Percentiles rank a stretch among this genome's conserved stretches.
Conservation (phyloP, 108 stramenopile genomes). For the Nitzschia sp. region DNA sequence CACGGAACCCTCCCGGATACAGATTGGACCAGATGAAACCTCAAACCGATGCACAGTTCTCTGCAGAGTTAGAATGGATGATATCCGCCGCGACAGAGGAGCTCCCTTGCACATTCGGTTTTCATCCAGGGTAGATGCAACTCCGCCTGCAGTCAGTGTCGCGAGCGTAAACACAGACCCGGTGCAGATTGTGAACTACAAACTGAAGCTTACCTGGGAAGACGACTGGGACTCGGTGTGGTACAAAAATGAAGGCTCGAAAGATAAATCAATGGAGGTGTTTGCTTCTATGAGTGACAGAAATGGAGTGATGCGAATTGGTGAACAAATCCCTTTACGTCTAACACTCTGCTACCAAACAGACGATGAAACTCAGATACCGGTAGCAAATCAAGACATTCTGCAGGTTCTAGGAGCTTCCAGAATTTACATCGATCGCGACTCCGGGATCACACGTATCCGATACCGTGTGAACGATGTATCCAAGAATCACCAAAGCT, state of each 20-base stretch:
- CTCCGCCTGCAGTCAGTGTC: not conserved
- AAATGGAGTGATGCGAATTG: slow-evolving; percentile 36
- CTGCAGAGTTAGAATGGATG: slow-evolving; percentile 41
- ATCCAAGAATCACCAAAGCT: slow-evolving; percentile 87
- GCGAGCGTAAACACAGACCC: slow-evolving; percentile 11
- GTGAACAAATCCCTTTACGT: slow-evolving; percentile 39
- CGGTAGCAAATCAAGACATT: slow-evolving; percentile 78
- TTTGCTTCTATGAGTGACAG: slow-evolving; percentile 53
- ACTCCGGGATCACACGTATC: slow-evolving; percentile 39
- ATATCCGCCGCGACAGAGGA: slow-evolving; percentile 27
- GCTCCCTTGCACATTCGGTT: slow-evolving; percentile 25
- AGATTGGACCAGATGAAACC: slow-evolving; percentile 6
- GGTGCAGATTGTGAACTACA: slow-evolving; percentile 47
- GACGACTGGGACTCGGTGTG: slow-evolving; percentile 64
- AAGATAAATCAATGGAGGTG: slow-evolving; percentile 82
- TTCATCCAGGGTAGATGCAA: slow-evolving; percentile 2
- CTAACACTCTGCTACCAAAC: slow-evolving; percentile 43
- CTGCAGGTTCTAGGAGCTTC: slow-evolving; percentile 47
- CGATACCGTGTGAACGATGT: slow-evolving; percentile 85
- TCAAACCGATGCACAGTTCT: slow-evolving; percentile 9
- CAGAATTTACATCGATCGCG: slow-evolving; percentile 34
- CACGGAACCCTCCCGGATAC: slow-evolving; percentile 24
- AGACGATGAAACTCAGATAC: slow-evolving; percentile 19
- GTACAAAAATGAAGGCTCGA: slow-evolving; percentile 92
- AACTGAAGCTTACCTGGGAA: slow-evolving; percentile 30